A percentile compares a stretch with the other conserved stretches of the same genome.
These are phyloP conservation scores for Solanum pinnatisectum DNA, from an alignment of 257 asterid species.

Conservation along the genomic window DNA sequence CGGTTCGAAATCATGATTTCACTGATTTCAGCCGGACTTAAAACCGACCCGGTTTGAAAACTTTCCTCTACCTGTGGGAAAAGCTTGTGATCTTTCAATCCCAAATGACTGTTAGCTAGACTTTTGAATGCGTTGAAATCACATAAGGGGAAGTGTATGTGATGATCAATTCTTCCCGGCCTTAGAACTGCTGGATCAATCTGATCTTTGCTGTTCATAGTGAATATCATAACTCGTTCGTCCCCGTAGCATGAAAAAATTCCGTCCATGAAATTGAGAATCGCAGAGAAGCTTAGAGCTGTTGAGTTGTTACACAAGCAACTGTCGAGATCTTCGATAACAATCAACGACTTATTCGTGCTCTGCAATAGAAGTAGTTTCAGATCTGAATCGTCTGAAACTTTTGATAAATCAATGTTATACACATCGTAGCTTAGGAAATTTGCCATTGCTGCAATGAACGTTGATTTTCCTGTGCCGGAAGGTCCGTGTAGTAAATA, in stretches of 20 bases:
- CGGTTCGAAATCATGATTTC: slow-evolving; percentile 84
- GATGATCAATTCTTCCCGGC: slow-evolving; percentile 84
- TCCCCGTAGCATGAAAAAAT: slow-evolving; percentile 76
- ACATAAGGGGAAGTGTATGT: slow-evolving; percentile 67
- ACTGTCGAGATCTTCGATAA: slow-evolving; percentile 78
- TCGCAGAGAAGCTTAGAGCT: slow-evolving; percentile 47
- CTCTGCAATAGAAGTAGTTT: slow-evolving; percentile 62
- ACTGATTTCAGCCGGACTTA: slow-evolving; percentile 83
- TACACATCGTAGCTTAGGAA: slow-evolving; percentile 56
- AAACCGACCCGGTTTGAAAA: slow-evolving; percentile 62
- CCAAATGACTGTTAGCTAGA: slow-evolving; percentile 63
- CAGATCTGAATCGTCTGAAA: slow-evolving; percentile 55
- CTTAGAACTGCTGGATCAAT: slow-evolving; percentile 51
- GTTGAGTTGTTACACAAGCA: slow-evolving; percentile 36
- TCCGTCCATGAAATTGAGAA: slow-evolving; percentile 89
- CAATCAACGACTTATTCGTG: slow-evolving; percentile 52
- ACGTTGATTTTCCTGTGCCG: slow-evolving; percentile 87
- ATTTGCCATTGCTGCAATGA: slow-evolving; percentile 72
- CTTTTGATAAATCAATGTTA: slow-evolving; percentile 53
- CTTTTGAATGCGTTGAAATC: slow-evolving; percentile 67
- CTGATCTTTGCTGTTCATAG: slow-evolving; percentile 56
- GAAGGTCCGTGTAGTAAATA: slow-evolving; percentile 66
- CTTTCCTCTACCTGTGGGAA: slow-evolving; percentile 67
- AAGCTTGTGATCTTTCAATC: slow-evolving; percentile 67
- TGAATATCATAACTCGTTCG: slow-evolving; percentile 71